A percentile compares a stretch with the other conserved stretches of the same genome.
phyloP scores from a whole-genome alignment of 352 stramenopile genomes.

The Phytopythium oedochilum region DNA sequence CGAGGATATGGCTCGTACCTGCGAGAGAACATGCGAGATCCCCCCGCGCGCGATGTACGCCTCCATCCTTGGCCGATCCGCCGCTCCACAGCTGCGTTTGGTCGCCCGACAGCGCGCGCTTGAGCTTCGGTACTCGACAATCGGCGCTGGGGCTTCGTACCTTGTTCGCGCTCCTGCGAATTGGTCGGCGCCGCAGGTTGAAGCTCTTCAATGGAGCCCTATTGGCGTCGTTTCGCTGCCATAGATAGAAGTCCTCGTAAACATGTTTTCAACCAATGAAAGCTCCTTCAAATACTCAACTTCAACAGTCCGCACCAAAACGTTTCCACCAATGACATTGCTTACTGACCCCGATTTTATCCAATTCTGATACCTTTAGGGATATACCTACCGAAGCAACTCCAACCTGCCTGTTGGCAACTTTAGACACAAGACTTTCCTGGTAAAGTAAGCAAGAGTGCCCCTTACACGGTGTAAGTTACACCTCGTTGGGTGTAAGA shows the following conservation, averaged over 20 bases:
- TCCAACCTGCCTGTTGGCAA: too few relatives aligned
- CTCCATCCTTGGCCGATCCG: slow-evolving; percentile 34
- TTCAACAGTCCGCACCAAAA: background rate
- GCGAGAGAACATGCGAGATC: slow-evolving; percentile 76
- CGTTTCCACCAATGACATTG: background rate
- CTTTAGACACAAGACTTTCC: too few relatives aligned
- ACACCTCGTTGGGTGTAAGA: too few relatives aligned
- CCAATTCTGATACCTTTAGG: background rate
- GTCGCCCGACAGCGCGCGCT: too few relatives aligned
- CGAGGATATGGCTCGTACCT: slow-evolving; percentile 18
- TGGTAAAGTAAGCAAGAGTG: too few relatives aligned
- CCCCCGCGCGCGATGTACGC: slow-evolving; percentile 66
- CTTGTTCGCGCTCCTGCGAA: background rate
- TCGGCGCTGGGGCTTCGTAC: too few relatives aligned
- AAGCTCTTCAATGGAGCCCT: background rate
- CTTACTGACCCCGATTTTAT: background rate
- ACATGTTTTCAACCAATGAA: background rate
- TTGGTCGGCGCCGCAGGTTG: background rate
- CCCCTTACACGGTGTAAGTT: too few relatives aligned
- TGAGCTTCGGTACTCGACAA: background rate
- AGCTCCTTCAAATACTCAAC: background rate
- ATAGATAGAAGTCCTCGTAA: slow-evolving; percentile 9
- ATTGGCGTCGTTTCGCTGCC: slow-evolving; percentile 23
- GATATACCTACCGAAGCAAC: too few relatives aligned
- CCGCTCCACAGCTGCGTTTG: too few relatives aligned